A percentile compares a stretch with the other conserved stretches of the same genome.
These are phyloP conservation scores for Malus fusca DNA, from an alignment of 306 rosid genomes.

Conservation along the genomic window DNA sequence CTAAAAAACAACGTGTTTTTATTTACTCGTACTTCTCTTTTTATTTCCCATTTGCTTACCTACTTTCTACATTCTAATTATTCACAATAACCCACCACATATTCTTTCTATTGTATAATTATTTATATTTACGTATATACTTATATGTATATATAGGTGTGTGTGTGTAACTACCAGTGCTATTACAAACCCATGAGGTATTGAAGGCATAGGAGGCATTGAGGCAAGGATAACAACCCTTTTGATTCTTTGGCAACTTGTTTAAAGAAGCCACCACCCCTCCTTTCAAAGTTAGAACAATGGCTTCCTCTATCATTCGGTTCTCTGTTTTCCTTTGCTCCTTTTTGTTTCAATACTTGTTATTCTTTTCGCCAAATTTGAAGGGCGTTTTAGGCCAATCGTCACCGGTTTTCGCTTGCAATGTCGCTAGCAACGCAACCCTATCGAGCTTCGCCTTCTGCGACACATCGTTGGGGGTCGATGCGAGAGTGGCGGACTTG, in stretches of 20 bases:
- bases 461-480: slow-evolving; percentile 35
- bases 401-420: slow-evolving; percentile 45
- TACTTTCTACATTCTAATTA: no score
- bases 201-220: background rate
- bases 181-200: background rate
- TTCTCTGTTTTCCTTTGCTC: slow-evolving; percentile 48
- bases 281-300: background rate
- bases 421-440: slow-evolving; percentile 27
- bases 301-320: slow-evolving; percentile 27
- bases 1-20: slow-evolving; percentile 38
- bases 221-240: slow-evolving; percentile 9
- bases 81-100: no score
- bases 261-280: background rate
- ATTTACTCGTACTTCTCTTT: background rate
- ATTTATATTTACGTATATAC: background rate
- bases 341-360: background rate
- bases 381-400: background rate
- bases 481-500: slow-evolving; percentile 55
- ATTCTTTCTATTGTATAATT: background rate
- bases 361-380: background rate
- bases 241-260: background rate
- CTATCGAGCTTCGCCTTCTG: slow-evolving; percentile 55
- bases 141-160: background rate
- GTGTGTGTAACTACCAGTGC: background rate
- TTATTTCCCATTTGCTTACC: background rate